A percentile compares a stretch with the other conserved stretches of the same genome.
Conservation (phyloP, 169 alveolate genomes). For the Neospora caninum region DNA sequence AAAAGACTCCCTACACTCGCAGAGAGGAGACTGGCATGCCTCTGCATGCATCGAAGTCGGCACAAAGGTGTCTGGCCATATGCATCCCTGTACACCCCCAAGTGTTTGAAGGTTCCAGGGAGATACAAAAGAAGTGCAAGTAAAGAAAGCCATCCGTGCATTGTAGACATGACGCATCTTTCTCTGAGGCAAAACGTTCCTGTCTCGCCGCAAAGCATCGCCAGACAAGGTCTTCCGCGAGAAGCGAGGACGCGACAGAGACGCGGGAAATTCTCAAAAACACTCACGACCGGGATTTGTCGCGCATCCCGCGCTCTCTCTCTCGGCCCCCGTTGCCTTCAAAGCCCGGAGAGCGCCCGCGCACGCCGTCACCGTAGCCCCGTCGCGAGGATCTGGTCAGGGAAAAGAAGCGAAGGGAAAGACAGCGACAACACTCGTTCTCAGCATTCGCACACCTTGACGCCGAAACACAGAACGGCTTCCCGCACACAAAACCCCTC, state of each 20-base stretch:
- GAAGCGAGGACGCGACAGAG: background rate
- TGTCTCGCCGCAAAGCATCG: too few relatives aligned
- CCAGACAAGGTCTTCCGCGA: too few relatives aligned
- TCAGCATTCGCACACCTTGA: background rate
- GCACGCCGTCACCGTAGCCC: background rate
- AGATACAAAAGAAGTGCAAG: too few relatives aligned
- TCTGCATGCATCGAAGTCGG: too few relatives aligned
- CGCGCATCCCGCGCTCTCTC: background rate
- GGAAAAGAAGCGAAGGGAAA: background rate
- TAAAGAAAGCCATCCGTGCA: too few relatives aligned
- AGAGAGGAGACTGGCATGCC: too few relatives aligned
- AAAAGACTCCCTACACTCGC: too few relatives aligned
- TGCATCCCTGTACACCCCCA: too few relatives aligned
- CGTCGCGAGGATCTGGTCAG: background rate
- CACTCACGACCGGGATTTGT: constrained; percentile 20
- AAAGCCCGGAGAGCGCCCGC: background rate
- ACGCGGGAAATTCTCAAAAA: background rate
- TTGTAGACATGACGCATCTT: too few relatives aligned
- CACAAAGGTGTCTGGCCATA: too few relatives aligned
- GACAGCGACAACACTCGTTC: background rate
- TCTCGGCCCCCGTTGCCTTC: background rate
- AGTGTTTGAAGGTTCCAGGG: too few relatives aligned
- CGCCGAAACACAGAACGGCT: background rate
- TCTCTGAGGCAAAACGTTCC: too few relatives aligned
- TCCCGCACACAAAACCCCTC: background rate